These are phyloP conservation scores for Penicillium cataractarum DNA, from an alignment of 495 filamentous ascomycete species.

Conservation along the genomic window DNA sequence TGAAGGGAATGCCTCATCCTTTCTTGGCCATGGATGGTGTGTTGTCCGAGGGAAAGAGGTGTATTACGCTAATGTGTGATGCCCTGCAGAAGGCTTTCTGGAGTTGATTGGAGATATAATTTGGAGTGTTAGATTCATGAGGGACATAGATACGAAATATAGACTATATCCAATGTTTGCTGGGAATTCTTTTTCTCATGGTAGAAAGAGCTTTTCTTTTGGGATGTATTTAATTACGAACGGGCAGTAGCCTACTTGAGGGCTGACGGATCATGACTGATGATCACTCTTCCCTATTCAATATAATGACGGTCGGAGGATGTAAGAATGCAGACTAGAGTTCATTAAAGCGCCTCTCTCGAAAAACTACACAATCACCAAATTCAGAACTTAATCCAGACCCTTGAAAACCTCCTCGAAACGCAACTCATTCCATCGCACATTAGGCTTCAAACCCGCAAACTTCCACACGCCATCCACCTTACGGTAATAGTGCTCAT, in stretches of 20 bases:
- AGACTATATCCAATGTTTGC: constrained; percentile 1
- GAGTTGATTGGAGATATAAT: constrained; percentile 13
- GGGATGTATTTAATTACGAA: background rate
- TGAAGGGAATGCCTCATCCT: constrained; percentile 65
- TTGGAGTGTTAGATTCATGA: background rate
- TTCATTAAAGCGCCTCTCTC: too few relatives aligned
- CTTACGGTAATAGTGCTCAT: constrained; percentile 74
- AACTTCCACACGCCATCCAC: constrained; percentile 82
- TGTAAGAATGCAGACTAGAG: background rate
- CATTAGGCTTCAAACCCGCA: constrained; percentile 70
- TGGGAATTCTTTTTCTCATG: too few relatives aligned
- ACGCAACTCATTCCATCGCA: constrained; percentile 74
- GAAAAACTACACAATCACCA: too few relatives aligned
- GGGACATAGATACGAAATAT: background rate
- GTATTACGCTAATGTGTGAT: constrained; percentile 59
- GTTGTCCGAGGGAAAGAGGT: constrained; percentile 54
- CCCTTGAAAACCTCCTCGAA: constrained; percentile 55
- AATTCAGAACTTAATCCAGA: constrained; percentile 14
- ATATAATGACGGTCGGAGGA: background rate
- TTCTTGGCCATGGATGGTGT: constrained; percentile 64
- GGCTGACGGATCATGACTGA: background rate
- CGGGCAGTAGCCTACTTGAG: background rate
- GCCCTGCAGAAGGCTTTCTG: constrained; percentile 50
- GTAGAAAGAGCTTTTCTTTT: too few relatives aligned
- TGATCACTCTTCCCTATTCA: background rate